Evolutionary conservation across 306 rosid species (phyloP).

Genomic region (Arachis stenosperma): DNA sequence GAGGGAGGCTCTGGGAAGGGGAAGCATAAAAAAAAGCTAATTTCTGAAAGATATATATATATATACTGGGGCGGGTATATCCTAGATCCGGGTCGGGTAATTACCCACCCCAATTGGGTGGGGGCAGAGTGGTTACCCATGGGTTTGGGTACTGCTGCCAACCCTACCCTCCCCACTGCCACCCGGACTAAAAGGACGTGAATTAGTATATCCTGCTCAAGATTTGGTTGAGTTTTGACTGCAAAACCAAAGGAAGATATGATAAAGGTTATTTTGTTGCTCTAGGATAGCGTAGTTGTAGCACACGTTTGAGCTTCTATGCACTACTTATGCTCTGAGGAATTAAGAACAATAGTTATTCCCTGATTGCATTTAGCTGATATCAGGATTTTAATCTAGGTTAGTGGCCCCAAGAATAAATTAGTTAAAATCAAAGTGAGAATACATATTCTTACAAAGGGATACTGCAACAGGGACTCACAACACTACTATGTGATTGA

Average conservation of each 20-base stretch:
- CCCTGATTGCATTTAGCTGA: background rate
- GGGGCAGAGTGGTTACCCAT: too few relatives aligned
- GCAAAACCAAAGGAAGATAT: conserved; percentile 12
- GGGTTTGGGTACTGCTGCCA: too few relatives aligned
- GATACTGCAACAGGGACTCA: background rate
- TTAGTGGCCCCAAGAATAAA: background rate
- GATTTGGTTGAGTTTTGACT: conserved; percentile 3
- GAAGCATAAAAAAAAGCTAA: too few relatives aligned
- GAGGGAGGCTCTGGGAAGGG: too few relatives aligned
- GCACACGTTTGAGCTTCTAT: background rate
- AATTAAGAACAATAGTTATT: background rate
- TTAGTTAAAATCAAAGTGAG: background rate
- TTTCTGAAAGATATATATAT: too few relatives aligned
- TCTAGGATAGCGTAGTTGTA: background rate
- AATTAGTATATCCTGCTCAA: conserved; percentile 24
- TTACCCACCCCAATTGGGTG: too few relatives aligned
- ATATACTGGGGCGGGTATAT: too few relatives aligned
- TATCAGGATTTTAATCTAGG: background rate
- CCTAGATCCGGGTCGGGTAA: too few relatives aligned
- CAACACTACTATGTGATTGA: background rate
- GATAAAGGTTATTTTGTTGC: conserved; percentile 12
- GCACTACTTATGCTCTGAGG: background rate
- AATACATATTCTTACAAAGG: background rate
- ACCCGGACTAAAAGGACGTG: too few relatives aligned
- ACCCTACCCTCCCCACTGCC: too few relatives aligned